Conservation (phyloP, 257 asterid species). For the Penstemon davidsonii region DNA sequence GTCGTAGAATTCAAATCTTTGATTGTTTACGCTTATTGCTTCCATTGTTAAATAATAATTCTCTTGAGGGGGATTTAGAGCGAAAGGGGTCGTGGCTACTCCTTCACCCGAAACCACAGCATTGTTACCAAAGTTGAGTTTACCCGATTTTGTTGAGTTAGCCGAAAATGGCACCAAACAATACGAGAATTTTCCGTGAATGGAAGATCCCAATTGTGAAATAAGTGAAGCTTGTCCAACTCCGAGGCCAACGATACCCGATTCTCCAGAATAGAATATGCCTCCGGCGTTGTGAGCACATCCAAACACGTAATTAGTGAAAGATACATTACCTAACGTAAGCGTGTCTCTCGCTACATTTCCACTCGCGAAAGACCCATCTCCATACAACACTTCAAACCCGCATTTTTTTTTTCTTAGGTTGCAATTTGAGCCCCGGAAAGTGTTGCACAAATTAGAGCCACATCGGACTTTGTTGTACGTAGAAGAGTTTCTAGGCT, state of each 20-base stretch:
- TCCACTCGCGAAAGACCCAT: too few species aligned
- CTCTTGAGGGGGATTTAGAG: too few species aligned
- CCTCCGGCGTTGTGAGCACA: constrained; percentile 35
- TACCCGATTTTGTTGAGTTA: constrained; percentile 21
- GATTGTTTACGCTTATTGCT: constrained; percentile 27
- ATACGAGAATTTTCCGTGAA: constrained; percentile 35
- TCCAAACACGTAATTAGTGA: constrained; percentile 29
- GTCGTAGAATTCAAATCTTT: too few species aligned
- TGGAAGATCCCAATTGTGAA: constrained; percentile 24
- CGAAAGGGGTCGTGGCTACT: constrained; percentile 35
- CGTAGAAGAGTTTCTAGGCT: too few species aligned
- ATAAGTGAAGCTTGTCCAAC: constrained; percentile 34
- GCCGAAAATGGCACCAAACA: constrained; percentile 37
- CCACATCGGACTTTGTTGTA: too few species aligned
- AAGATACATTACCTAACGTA: constrained; percentile 23
- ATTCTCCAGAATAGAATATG: constrained; percentile 1
- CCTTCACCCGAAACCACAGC: constrained; percentile 26
- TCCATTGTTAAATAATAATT: constrained; percentile 32
- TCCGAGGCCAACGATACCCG: constrained; percentile 47
- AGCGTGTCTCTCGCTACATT: too few species aligned
- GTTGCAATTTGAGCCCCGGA: not conserved
- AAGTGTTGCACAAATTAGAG: constrained; percentile 17
- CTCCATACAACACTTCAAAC: too few species aligned
- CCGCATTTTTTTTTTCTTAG: not conserved
- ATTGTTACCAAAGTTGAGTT: constrained; percentile 37